Base-by-base conservation (phyloP, 768 basidiomycete species). In the Kwoniella mangroviensis region DNA sequence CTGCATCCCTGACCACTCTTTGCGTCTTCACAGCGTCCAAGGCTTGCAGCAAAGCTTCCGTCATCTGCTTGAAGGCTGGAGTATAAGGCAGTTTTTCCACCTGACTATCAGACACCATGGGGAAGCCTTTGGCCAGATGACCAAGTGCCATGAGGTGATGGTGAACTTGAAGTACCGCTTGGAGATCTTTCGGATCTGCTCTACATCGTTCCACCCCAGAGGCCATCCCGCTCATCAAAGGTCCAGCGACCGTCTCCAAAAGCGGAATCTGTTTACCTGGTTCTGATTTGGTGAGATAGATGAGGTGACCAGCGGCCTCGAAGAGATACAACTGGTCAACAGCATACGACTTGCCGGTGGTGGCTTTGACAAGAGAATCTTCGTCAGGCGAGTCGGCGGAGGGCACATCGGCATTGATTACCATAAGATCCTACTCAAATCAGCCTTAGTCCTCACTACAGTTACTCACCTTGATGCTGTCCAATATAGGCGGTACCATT, bases 111-210 rank as follows among this genome's bases (percentile, higher is more conserved):
- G 92, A 91, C 77, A 91, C 91, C 79, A 94, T 93, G 0, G 97
- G 97, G 84, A 98, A 98, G 13, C 97, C 97, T 84, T 97, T 97
- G 43, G 94, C 92, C 65, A 98, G 88, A 76, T 92, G 93, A 13
- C 96, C 96, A 22, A 98, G 86, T 2, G 96, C 94, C 90, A 96
- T 91, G 81, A 98, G 91, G 74, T 90, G 87, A 84, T 98, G 95
- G 76, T 98, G 97, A 9, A 94, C 88, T 78, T 89, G 89, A 65
- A 98, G 86, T 75, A 97, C 89, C n/a, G 92, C 88, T 54, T 91
- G 81, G 6, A 92, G 84, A 73, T 94, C 91, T 56, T 88, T 86
- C 3, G 87, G 82, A 72, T 89, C 88, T 34, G 85, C 86, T 86
- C 57, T 86, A 86, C 75, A 89, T 84, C 74, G 87, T 88, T 65